phyloP scores from a whole-genome alignment of 768 basidiomycete genomes.

The Boletus rufocinnamomeus region DNA sequence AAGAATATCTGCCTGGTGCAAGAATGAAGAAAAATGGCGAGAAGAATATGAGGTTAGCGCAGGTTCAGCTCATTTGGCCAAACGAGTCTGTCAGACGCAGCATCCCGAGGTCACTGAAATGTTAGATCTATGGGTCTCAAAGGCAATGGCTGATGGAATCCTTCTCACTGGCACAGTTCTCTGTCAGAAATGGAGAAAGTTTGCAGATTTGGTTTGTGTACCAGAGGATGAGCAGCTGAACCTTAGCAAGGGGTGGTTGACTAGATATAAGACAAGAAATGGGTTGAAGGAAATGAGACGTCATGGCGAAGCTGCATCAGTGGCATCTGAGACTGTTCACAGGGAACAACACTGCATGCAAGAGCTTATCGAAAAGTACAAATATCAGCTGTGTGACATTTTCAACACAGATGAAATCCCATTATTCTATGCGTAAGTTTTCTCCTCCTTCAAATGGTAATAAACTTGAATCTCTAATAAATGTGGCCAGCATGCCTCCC shows the following conservation, averaged over 20 bases:
- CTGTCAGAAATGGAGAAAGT: slow-evolving; percentile 35
- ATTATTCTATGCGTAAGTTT: too few species aligned
- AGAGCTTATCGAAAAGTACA: too few species aligned
- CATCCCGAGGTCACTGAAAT: slow-evolving; percentile 38
- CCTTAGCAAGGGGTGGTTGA: not conserved
- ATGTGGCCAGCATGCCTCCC: too few species aligned
- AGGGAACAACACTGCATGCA: slow-evolving; percentile 21
- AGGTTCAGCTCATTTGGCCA: too few species aligned
- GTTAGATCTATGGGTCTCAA: slow-evolving; percentile 39
- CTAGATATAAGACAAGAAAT: not conserved
- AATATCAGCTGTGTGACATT: too few species aligned
- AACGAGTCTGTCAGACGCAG: slow-evolving; percentile 24
- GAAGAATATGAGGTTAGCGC: too few species aligned
- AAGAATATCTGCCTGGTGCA: too few species aligned
- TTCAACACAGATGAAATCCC: too few species aligned
- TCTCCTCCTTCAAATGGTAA: too few species aligned
- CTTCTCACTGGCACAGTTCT: slow-evolving; percentile 25
- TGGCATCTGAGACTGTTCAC: slow-evolving; percentile 24
- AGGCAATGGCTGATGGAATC: slow-evolving; percentile 26
- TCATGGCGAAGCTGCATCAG: slow-evolving; percentile 40
- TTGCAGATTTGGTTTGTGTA: not conserved
- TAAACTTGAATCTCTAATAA: too few species aligned
- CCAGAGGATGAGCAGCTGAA: not conserved
- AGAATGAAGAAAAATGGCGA: too few species aligned
- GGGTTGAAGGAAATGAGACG: not conserved